Percentiles rank a stretch among this genome's conserved stretches.
These are phyloP conservation scores for Prunus campanulata DNA, from an alignment of 306 rosid species.

Conservation along the genomic window DNA sequence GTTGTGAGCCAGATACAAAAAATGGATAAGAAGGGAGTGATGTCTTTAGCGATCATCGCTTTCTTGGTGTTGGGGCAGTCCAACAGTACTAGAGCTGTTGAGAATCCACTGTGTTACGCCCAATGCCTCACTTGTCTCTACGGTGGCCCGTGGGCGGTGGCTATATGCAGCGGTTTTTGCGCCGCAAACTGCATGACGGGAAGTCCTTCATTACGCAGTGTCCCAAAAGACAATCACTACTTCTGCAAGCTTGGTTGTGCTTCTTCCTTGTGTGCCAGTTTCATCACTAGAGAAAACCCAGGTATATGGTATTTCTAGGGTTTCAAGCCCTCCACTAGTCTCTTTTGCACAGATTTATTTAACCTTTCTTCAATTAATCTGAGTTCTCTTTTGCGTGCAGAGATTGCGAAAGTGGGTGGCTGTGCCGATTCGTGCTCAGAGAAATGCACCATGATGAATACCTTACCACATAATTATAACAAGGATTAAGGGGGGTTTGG, in stretches of 20 bases:
- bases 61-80: too few relatives aligned
- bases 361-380: background rate
- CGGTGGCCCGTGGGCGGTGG: too few relatives aligned
- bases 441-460: background rate
- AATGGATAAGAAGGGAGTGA: too few relatives aligned
- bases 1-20: too few relatives aligned
- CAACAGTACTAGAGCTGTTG: too few relatives aligned
- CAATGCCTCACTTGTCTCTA: too few relatives aligned
- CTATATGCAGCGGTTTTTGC: too few relatives aligned
- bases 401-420: constrained; percentile 30
- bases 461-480: background rate
- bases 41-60: too few relatives aligned
- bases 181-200: too few relatives aligned
- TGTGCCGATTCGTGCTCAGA: constrained; percentile 46
- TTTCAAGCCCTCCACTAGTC: too few relatives aligned
- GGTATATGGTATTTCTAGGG: constrained; percentile 2
- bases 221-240: constrained; percentile 2
- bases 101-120: too few relatives aligned
- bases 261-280: constrained; percentile 30
- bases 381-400: constrained; percentile 15
- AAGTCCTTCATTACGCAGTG: background rate
- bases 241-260: constrained; percentile 48
- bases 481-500: background rate
- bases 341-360: too few relatives aligned
- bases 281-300: constrained; percentile 22